A percentile compares a stretch with the other conserved stretches of the same genome.
phyloP scores from a whole-genome alignment of 345 rosid species.

The Noccaea caerulescens region DNA sequence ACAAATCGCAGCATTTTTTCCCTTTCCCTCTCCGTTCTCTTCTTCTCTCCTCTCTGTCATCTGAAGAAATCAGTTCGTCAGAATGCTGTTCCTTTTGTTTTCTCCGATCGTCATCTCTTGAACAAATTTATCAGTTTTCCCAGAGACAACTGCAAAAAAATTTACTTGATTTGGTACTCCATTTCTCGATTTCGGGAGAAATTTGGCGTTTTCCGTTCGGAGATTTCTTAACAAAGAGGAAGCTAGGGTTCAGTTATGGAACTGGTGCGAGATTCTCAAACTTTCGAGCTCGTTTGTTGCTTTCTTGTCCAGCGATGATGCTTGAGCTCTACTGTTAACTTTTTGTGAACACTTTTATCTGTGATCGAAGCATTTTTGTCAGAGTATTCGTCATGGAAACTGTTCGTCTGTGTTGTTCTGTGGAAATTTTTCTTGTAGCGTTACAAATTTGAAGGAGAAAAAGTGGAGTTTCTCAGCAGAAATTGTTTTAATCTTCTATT shows the following conservation, averaged over 20 bases:
- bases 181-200: slow-evolving; percentile 8
- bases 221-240: slow-evolving; percentile 26
- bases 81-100: not conserved
- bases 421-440: not conserved
- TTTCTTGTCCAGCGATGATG: not conserved
- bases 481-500: not conserved
- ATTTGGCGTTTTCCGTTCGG: not conserved
- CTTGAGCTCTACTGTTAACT: not conserved
- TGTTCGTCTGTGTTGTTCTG: not conserved
- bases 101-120: not conserved
- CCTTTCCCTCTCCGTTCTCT: slow-evolving; percentile 27
- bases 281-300: not conserved
- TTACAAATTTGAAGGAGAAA: not conserved
- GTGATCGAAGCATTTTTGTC: slow-evolving; percentile 16
- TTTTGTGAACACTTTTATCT: not conserved
- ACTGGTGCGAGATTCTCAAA: slow-evolving; percentile 44
- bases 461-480: not conserved
- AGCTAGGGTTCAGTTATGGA: slow-evolving; percentile 51
- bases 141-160: too few relatives aligned
- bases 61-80: slow-evolving; percentile 18
- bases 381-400: not conserved
- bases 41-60: slow-evolving; percentile 2
- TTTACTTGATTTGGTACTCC: not conserved
- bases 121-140: not conserved
- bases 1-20: not conserved